Percentiles rank a stretch among this genome's conserved stretches.
phyloP scores from a whole-genome alignment of 1,284 basidiomycete species.

The Fomitiporia mediterranea region DNA sequence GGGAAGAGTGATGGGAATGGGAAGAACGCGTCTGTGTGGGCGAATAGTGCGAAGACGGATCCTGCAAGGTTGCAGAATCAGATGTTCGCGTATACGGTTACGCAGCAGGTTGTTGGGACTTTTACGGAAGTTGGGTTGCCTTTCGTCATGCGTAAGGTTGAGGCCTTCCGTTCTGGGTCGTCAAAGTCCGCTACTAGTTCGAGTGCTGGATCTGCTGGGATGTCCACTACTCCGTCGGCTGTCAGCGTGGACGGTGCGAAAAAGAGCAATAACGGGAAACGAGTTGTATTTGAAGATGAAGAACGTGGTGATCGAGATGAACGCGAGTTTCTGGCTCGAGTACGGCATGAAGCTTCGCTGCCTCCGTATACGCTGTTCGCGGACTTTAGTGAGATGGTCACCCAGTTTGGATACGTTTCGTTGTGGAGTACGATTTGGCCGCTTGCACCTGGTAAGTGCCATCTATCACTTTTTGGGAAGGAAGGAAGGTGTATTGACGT shows the following conservation, averaged over 20 bases:
- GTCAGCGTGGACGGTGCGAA: constrained; percentile 12
- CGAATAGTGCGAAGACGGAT: constrained; percentile 46
- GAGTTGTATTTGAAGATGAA: constrained; percentile 71
- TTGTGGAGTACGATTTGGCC: constrained; percentile 97
- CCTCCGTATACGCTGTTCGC: constrained; percentile 79
- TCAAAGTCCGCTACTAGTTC: constrained; percentile 19
- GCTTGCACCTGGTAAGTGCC: constrained; percentile 66
- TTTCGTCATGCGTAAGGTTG: constrained; percentile 63
- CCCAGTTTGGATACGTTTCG: constrained; percentile 89
- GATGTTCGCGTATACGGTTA: constrained; percentile 94
- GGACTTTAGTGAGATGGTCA: constrained; percentile 96
- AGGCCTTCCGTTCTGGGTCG: constrained; percentile 44
- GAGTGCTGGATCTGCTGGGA: neutral
- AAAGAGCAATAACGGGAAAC: constrained; percentile 46
- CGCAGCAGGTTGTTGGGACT: constrained; percentile 83
- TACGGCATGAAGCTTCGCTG: constrained; percentile 73
- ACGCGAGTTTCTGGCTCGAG: constrained; percentile 68
- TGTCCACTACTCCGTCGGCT: neutral
- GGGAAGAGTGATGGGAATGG: constrained; percentile 22
- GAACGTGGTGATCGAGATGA: constrained; percentile 54
- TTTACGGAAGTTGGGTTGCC: constrained; percentile 86
- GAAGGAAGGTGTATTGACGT: constrained; percentile 23
- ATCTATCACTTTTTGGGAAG: constrained; percentile 18
- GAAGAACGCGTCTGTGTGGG: constrained; percentile 45
- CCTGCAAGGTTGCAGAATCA: constrained; percentile 78